phyloP scores from a whole-genome alignment of 2,329 filamentous ascomycete species.

The Emergomyces orientalis region DNA sequence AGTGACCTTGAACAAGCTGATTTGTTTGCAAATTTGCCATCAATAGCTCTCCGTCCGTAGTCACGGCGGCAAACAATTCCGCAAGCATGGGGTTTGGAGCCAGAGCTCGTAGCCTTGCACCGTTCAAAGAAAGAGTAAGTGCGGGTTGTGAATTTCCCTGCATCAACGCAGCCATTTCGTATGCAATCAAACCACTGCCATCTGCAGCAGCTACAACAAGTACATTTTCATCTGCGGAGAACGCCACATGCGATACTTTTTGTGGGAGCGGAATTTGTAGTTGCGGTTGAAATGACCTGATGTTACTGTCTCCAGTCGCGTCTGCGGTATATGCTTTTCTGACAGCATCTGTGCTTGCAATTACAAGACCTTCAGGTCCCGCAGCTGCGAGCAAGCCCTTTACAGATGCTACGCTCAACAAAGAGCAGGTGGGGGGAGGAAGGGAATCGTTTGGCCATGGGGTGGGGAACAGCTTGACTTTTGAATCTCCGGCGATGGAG shows the following conservation, averaged over 20 bases:
- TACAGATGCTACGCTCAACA: conserved; percentile 71
- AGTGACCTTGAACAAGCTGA: conserved; percentile 47
- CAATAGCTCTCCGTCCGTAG: conserved; percentile 67
- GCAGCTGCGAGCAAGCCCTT: conserved; percentile 79
- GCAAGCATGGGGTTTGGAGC: conserved; percentile 65
- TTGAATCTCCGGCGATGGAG: conserved; percentile 68
- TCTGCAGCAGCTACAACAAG: conserved; percentile 73
- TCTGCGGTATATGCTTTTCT: conserved; percentile 62
- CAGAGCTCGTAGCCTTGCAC: conserved; percentile 62
- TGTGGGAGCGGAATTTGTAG: conserved; percentile 61
- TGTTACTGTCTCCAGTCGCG: conserved; percentile 50
- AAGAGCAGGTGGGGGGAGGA: conserved; percentile 67
- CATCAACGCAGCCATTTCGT: conserved; percentile 61
- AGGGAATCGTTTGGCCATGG: conserved; percentile 62
- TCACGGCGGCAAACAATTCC: conserved; percentile 65
- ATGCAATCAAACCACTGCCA: conserved; percentile 74
- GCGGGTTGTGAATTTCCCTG: conserved; percentile 57
- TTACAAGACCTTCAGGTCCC: conserved; percentile 65
- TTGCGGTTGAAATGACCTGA: conserved; percentile 63
- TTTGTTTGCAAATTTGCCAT: conserved; percentile 70
- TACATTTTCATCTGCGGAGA: conserved; percentile 80
- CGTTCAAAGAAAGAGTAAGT: conserved; percentile 69
- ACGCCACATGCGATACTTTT: conserved; percentile 77
- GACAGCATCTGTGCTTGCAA: conserved; percentile 68
- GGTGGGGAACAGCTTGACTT: conserved; percentile 66